A percentile compares a stretch with the other conserved stretches of the same genome.
phyloP scores from a whole-genome alignment of 2,329 filamentous ascomycete genomes.

The Tolypocladium nubicola region DNA sequence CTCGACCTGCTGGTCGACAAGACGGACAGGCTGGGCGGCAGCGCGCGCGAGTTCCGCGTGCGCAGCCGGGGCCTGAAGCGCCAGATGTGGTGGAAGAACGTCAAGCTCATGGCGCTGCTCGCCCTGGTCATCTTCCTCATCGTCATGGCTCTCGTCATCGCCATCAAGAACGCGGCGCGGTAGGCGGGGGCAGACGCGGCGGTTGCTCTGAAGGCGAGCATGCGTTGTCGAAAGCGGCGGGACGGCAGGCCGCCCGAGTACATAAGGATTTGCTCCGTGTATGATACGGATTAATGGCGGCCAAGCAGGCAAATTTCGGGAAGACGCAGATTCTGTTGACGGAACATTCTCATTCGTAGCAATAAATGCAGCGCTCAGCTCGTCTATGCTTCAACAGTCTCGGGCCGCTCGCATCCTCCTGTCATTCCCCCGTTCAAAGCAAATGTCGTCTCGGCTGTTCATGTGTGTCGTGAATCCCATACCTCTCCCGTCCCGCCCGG shows the following conservation, averaged over 20 bases:
- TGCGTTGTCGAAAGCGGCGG: background rate
- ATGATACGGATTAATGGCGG: background rate
- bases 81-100: constrained; percentile 99
- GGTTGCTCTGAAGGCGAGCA: background rate
- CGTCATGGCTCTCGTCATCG: constrained; percentile 43
- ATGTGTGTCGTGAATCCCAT: background rate
- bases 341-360: background rate
- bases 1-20: constrained; percentile 94
- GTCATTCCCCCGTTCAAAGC: background rate
- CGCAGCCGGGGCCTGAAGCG: constrained; percentile 77
- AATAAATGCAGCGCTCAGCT: background rate
- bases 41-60: constrained; percentile 81
- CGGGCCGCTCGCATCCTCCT: background rate
- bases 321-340: background rate
- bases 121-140: constrained; percentile 55
- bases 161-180: constrained; percentile 31
- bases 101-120: constrained; percentile 81
- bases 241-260: background rate
- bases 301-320: background rate
- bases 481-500: background rate
- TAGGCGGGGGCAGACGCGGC: background rate
- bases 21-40: constrained; percentile 84
- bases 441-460: background rate
- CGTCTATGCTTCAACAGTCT: background rate
- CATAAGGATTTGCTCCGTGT: background rate